These are phyloP conservation scores for Fusarium liriodendri DNA, from an alignment of 2,329 filamentous ascomycete genomes.

Conservation along the genomic window DNA sequence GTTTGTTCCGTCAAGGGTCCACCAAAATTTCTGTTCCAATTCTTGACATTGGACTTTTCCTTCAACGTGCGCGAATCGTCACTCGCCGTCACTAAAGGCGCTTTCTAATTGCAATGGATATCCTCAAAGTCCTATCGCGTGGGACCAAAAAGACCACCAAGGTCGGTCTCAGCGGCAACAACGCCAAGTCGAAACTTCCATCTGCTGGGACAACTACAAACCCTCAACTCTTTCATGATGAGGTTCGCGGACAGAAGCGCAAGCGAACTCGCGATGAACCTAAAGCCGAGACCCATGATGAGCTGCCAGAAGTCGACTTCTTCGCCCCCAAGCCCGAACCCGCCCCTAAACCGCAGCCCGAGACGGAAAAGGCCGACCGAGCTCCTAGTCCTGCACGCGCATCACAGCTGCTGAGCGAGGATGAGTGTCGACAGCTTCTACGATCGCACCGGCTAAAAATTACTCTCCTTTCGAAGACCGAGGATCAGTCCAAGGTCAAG, in stretches of 20 bases:
- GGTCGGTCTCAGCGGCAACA: constrained; percentile 43
- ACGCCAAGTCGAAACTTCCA: constrained; percentile 62
- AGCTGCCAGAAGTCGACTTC: constrained; percentile 66
- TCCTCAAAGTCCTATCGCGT: constrained; percentile 78
- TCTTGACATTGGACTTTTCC: constrained; percentile 31
- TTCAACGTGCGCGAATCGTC: constrained; percentile 15
- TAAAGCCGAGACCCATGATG: constrained; percentile 42
- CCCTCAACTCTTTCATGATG: constrained; percentile 77
- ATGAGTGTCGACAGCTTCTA: constrained; percentile 79
- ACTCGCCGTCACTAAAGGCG: constrained; percentile 7
- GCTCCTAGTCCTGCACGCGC: constrained; percentile 43
- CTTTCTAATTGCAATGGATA: constrained; percentile 66
- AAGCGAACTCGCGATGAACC: constrained; percentile 60
- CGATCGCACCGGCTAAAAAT: constrained; percentile 88
- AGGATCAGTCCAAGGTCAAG: constrained; percentile 58
- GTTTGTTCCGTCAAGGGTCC: constrained; percentile 25
- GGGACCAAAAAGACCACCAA: constrained; percentile 70
- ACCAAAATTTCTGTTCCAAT: constrained; percentile 42
- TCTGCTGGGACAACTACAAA: constrained; percentile 73
- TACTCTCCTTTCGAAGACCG: constrained; percentile 73
- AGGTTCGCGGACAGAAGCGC: constrained; percentile 64
- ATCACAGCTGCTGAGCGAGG: constrained; percentile 65
- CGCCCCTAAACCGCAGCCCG: constrained; percentile 47
- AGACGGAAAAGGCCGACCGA: constrained; percentile 37
- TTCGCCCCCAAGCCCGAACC: constrained; percentile 62